These are phyloP conservation scores for Dinochytrium kinnereticum DNA, from an alignment of 371 early-diverging fungal species.

Conservation along the genomic window DNA sequence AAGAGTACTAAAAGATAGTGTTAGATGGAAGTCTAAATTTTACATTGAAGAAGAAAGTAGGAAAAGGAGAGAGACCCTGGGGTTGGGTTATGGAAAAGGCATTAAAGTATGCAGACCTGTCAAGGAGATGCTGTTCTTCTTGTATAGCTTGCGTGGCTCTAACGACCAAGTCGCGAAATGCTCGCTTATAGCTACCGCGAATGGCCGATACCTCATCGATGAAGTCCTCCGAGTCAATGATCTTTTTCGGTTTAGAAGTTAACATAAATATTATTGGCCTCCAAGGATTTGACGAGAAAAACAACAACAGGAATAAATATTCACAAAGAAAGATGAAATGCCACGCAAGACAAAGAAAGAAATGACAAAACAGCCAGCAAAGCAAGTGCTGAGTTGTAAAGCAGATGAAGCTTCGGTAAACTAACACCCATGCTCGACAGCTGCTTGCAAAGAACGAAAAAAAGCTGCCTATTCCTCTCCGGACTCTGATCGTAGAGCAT, in stretches of 20 bases:
- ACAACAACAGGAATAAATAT: no score
- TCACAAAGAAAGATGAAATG: conserved; percentile 2
- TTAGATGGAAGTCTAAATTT: no score
- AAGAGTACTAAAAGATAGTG: no score
- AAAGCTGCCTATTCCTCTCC: conserved; percentile 80
- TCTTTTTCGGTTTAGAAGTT: no score
- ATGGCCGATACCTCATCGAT: conserved; percentile 80
- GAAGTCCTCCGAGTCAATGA: conserved; percentile 81
- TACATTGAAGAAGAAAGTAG: no score
- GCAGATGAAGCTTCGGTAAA: no score
- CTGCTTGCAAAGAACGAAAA: conserved; percentile 71
- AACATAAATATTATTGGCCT: no score
- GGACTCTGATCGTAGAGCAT: conserved; percentile 82
- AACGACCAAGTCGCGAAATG: conserved; percentile 80
- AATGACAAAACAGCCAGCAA: neutral
- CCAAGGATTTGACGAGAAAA: no score
- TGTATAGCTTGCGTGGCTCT: conserved; percentile 63
- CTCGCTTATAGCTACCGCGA: conserved; percentile 78
- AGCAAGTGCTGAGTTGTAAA: no score
- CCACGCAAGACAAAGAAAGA: neutral
- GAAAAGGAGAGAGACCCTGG: no score
- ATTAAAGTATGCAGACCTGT: conserved; percentile 28
- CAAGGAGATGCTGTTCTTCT: conserved; percentile 10
- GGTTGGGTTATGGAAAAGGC: no score
- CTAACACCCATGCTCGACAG: conserved; percentile 49